Base-by-base conservation (phyloP, 1,284 basidiomycete species). In the Leccinum subspadiceum region DNA sequence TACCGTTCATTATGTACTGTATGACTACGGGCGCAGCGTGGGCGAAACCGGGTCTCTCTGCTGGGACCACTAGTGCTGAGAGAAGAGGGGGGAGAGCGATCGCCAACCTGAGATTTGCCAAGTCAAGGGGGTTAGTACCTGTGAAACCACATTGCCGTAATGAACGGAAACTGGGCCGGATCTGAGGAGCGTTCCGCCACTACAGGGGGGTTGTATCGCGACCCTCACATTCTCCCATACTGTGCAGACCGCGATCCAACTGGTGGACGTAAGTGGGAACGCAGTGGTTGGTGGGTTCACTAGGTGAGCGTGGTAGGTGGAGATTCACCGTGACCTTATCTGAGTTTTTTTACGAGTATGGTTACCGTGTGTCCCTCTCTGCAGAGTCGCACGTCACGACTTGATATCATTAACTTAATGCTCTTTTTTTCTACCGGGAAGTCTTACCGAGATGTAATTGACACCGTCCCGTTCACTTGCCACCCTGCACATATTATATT, bases 361-460 rank as follows among this genome's bases (percentile, higher is more conserved):
- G 72, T 26, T 51, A 64, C 59, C 4, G 10, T 49, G 29, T 62
- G 56, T 54, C 60, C 53, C 44, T 46, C 44, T 46, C 44, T 52
- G 53, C 61, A 57, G 20, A 60, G 61, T 68, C 66, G 59, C 68
- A 62, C 62, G 62, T 61, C 57, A 60, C 56, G 53, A 60, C 57
- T 48, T 46, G 44, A 22, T 22, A 56, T 60, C 62, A 62, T 48
- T 50, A 17, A 51, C 20, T 68, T 60, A 51, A 51, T 51, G 41
- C 55, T 58, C 56, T 62, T 61, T 60, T 61, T 68, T 60, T 66
- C 61, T 62, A 60, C 60, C 63, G 63, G 63, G 61, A 70, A 65
- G 51, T 24, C 46, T 69, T 72, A 72, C 73, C 73, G 70, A 74
- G 60, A 59, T 71, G 64, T 57, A 62, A 74, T 75, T 68, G 70